Evolutionary conservation across 345 rosid genomes (phyloP).

Genomic region (Ceriops decandra): DNA sequence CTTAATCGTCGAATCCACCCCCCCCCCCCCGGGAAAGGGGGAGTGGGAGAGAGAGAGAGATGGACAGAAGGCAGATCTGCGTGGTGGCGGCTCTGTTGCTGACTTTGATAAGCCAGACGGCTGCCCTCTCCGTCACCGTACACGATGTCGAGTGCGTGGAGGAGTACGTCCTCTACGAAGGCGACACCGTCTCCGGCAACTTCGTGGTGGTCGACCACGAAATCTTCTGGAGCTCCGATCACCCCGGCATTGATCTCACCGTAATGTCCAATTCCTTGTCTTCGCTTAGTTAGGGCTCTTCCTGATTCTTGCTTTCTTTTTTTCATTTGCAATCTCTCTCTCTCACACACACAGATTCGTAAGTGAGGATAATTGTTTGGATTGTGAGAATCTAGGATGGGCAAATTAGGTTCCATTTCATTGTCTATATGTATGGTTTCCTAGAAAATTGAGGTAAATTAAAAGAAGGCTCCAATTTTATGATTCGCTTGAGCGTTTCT

Average conservation of each 20-base stretch:
- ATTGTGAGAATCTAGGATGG: too few species aligned
- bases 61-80: conserved; percentile 40
- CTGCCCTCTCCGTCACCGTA: conserved; percentile 84
- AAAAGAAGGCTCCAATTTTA: too few species aligned
- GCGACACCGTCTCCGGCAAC: conserved; percentile 83
- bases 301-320: not conserved
- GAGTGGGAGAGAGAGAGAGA: conserved; percentile 14
- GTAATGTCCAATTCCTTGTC: conserved; percentile 32
- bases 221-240: conserved; percentile 97
- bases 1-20: not conserved
- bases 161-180: conserved; percentile 91
- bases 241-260: conserved; percentile 89
- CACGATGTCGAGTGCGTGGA: conserved; percentile 82
- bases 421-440: too few species aligned
- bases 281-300: not conserved
- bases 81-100: conserved; percentile 30
- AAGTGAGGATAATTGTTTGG: too few species aligned
- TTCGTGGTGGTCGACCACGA: conserved; percentile 98
- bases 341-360: too few species aligned
- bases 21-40: not conserved
- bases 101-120: conserved; percentile 38
- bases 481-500: too few species aligned
- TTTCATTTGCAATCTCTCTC: too few species aligned
- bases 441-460: too few species aligned
- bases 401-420: too few species aligned